Conservation (phyloP, 1,284 basidiomycete species). For the Fistulinella cinereoalba region DNA sequence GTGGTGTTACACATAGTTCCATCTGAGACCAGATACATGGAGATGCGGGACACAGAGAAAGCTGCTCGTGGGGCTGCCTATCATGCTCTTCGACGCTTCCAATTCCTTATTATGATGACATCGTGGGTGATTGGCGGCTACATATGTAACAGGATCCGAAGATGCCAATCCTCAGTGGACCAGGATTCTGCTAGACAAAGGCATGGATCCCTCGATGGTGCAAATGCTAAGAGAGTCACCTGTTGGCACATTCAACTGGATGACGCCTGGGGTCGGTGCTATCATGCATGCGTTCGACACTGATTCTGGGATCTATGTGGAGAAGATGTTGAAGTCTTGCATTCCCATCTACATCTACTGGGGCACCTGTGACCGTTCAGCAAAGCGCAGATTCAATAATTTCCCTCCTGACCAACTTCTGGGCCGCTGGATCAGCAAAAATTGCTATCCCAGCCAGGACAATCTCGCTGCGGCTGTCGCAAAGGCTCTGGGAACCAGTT, state of each 20-base stretch:
- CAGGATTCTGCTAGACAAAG: constrained; percentile 1
- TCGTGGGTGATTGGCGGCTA: constrained; percentile 4
- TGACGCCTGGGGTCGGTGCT: neutral
- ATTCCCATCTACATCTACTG: constrained; percentile 4
- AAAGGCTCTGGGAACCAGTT: too few species aligned
- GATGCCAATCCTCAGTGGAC: neutral
- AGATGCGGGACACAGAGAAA: neutral
- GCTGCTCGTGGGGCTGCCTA: neutral
- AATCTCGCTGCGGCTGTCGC: too few species aligned
- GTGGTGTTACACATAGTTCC: constrained; percentile 2
- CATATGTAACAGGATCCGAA: neutral
- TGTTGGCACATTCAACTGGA: neutral
- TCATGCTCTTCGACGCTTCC: constrained; percentile 3
- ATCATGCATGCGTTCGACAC: neutral
- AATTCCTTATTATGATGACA: constrained; percentile 2
- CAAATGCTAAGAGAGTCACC: constrained; percentile 8
- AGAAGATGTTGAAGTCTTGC: constrained; percentile 1
- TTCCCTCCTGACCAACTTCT: too few species aligned
- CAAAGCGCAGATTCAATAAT: neutral
- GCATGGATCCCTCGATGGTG: constrained; percentile 7
- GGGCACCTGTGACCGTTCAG: neutral
- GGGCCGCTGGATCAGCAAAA: too few species aligned
- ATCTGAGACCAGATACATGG: neutral
- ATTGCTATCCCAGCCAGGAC: too few species aligned
- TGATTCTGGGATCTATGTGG: neutral